phyloP scores from a whole-genome alignment of 768 basidiomycete genomes.

The Leccinum obscurum region DNA sequence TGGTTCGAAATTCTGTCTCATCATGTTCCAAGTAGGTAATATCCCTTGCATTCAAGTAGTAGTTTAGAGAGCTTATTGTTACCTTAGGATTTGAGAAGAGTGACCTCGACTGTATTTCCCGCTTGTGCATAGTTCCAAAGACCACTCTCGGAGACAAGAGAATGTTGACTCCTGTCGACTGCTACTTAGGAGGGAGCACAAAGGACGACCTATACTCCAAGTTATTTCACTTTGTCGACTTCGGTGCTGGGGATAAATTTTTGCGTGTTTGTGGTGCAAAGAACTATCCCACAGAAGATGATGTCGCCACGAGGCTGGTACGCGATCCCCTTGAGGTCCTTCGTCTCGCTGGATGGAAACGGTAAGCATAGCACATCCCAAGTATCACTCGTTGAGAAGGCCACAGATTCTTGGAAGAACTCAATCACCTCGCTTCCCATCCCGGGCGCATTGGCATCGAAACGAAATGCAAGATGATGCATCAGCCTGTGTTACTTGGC shows the following conservation, averaged over 20 bases:
- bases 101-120: constrained; percentile 56
- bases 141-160: constrained; percentile 29
- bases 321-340: constrained; percentile 68
- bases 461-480: constrained; percentile 54
- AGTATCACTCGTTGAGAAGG: background rate
- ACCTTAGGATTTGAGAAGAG: constrained; percentile 50
- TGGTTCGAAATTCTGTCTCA: constrained; percentile 68
- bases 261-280: constrained; percentile 84
- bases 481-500: constrained; percentile 67
- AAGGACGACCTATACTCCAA: constrained; percentile 67
- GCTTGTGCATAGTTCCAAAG: constrained; percentile 62
- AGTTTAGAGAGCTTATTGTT: background rate
- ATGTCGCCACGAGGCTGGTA: constrained; percentile 67
- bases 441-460: constrained; percentile 46
- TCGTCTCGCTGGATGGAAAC: constrained; percentile 57
- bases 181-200: constrained; percentile 55
- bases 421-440: constrained; percentile 81
- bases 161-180: constrained; percentile 59
- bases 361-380: constrained; percentile 20
- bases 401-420: constrained; percentile 72
- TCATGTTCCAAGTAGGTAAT: constrained; percentile 51
- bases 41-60: constrained; percentile 43
- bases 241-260: constrained; percentile 80
- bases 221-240: constrained; percentile 85
- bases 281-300: constrained; percentile 79